Evolutionary conservation across 805 yeast species (phyloP).

Genomic region (Ogataea ramenticola): DNA sequence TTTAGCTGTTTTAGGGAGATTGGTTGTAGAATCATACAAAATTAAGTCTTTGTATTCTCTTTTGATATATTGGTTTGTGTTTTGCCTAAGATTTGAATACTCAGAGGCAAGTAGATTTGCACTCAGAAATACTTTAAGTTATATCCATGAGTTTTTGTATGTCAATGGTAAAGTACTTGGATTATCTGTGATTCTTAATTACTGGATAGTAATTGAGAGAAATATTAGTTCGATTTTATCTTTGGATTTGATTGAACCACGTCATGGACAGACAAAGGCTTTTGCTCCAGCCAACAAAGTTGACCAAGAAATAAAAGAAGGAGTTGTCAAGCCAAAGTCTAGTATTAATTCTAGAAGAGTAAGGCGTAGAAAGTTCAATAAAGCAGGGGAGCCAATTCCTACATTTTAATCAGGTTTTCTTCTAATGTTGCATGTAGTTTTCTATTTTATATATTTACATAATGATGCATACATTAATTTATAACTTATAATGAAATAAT

Average conservation of each 20-base stretch:
- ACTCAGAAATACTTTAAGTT: slow-evolving; percentile 14
- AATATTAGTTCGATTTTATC: slow-evolving; percentile 15
- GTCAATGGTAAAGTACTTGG: not conserved
- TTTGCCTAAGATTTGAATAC: slow-evolving; percentile 32
- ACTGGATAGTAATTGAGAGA: slow-evolving; percentile 13
- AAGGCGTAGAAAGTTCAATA: slow-evolving; percentile 5
- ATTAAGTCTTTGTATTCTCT: slow-evolving; percentile 23
- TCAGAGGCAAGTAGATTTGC: slow-evolving; percentile 28
- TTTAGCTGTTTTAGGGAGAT: slow-evolving; percentile 22
- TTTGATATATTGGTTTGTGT: slow-evolving; percentile 27
- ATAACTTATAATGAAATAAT: not conserved
- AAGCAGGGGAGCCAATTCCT: no score
- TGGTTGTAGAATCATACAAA: slow-evolving; percentile 22
- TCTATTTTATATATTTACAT: not conserved
- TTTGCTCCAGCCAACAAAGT: no score
- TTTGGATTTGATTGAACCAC: no score
- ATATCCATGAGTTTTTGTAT: slow-evolving; percentile 16
- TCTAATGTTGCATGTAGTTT: not conserved
- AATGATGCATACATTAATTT: not conserved
- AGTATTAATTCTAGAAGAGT: not conserved
- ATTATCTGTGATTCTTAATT: not conserved
- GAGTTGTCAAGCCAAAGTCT: not conserved
- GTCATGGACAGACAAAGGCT: slow-evolving; percentile 8
- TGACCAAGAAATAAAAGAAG: no score
- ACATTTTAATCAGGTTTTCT: no score